Evolutionary conservation across 2,329 filamentous ascomycete species (phyloP).

Genomic region (Aspergillus ustus): DNA sequence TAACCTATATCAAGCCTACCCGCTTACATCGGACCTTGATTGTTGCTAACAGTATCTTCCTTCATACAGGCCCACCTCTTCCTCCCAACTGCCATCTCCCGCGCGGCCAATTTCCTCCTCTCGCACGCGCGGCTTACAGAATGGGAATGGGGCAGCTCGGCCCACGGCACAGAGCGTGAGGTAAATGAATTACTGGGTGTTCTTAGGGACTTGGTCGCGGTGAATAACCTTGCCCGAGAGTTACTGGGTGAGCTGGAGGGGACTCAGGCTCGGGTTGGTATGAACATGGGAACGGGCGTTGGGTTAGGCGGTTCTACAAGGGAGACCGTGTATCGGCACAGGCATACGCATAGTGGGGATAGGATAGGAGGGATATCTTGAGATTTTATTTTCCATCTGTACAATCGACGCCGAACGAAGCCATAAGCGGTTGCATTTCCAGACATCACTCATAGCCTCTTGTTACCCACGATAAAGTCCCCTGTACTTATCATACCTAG

Average conservation of each 20-base stretch:
- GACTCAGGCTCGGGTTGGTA: not conserved
- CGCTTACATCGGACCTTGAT: no score
- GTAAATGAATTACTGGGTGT: not conserved
- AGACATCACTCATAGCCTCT: no score
- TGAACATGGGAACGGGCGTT: no score
- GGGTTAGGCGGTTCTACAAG: not conserved
- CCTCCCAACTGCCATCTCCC: not conserved
- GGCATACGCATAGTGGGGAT: not conserved
- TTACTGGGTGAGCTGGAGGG: conserved; percentile 33
- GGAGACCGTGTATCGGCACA: not conserved
- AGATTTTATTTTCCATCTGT: no score
- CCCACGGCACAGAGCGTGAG: not conserved
- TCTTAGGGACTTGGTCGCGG: not conserved
- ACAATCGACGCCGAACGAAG: no score
- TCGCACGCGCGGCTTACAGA: not conserved
- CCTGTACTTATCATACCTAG: no score
- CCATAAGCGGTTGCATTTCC: no score
- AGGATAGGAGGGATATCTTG: not conserved
- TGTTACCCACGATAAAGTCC: no score
- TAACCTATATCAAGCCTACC: no score
- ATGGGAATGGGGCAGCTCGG: not conserved
- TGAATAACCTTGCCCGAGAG: not conserved
- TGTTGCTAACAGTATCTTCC: not conserved
- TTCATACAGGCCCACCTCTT: conserved; percentile 1
- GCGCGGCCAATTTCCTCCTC: conserved; percentile 14